Evolutionary conservation across 441 rosid genomes (phyloP), one percentile per base, ranked within the genome.

Genomic region (Populus hybrid): DNA sequence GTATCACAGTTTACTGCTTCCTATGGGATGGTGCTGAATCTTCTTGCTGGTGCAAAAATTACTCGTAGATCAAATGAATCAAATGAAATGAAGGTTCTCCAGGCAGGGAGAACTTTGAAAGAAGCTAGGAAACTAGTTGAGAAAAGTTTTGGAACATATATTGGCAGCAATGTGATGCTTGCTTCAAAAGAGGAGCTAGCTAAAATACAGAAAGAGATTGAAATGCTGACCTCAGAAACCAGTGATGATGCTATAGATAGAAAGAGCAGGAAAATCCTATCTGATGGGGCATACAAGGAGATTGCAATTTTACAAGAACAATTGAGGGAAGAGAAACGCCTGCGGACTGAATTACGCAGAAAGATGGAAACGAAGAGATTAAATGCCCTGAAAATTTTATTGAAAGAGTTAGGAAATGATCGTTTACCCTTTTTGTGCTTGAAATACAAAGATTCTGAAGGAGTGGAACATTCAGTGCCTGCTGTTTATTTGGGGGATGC

Each of bases 1-100:
- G 92, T 91, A 50, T 92, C 99, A 64, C 99, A 92, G 79, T 94
- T 95, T 81, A 89, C 95, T 84, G 98, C 99, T 88, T 95, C 99
- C 42, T 94, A 95, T 79, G 99, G 99, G 67, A 94, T 95, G 98
- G 99, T 92, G 78, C 85, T 95, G 76, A 95, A 95, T 87, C 95
- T 95, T 77, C 88, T 95, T 74, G 92, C 93, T 35, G 98, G 98
- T 19, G 76, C 91, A 35, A 94, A 89, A 86, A 89, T 92, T 68
- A 90, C 91, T 63, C 89, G 84, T 79, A 81, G 82, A 66, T 84
- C 89, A 80, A 86, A 75, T 74, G 94, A 90, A 75, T 85, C 86
- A 9, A 89, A 78, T 67, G 92, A 84, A 28, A 81, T 72, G 66
- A 87, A 86, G 82, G 81, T 85, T 71, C 84, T 84, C 71, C 88